Base-by-base conservation (phyloP, 169 alveolate species). In the Eimeria necatrix region DNA sequence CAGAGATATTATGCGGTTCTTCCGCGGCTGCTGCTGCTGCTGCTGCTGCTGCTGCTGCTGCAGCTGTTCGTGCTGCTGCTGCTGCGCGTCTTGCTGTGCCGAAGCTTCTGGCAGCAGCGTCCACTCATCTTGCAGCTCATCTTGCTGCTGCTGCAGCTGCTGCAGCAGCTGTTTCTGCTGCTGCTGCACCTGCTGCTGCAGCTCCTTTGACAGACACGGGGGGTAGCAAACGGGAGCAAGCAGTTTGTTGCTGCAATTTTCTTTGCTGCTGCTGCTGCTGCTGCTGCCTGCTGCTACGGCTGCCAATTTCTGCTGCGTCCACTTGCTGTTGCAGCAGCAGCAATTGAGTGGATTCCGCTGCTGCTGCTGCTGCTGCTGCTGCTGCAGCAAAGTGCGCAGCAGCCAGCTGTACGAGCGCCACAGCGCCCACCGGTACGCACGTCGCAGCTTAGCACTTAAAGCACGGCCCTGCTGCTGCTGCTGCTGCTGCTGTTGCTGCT, bases 271-370 rank as follows among this genome's bases (percentile, higher is more conserved):
- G 14, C 76, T 64, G 26, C 26, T 56, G 81, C 86, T 32, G 60
- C 61, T 32, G 61, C 61, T 76, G 61, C 64, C 22, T 41, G 59
- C 86, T 32, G 61, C 61, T 12, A 32, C 56, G 56, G 9, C 61
- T 76, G 64, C 61, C 12, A 76, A 5, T 26, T 9, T 76, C 61
- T 41, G 64, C 86, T 76, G 86, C 5, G 86, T 76, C 86, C 86
- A 76, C 46, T 76, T 76, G 86, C 86, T 76, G 86, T 76, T 76
- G 86, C 86, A 76, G 61, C 86, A 76, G 64, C 56, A 48, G 61
- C 64, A 76, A 14, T 76, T 76, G 86, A 76, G 86, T 14, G 64
- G 61, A 4, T 4, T 16, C 12, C 32, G 6, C n/a, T n/a, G n/a
- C n/a, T n/a, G n/a, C 14, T 8, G 64, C 32, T 20, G 14, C 61